Evolutionary conservation across 1,284 basidiomycete species (phyloP), one percentile per base, ranked within the genome.

Genomic region (Naganishia sp.): DNA sequence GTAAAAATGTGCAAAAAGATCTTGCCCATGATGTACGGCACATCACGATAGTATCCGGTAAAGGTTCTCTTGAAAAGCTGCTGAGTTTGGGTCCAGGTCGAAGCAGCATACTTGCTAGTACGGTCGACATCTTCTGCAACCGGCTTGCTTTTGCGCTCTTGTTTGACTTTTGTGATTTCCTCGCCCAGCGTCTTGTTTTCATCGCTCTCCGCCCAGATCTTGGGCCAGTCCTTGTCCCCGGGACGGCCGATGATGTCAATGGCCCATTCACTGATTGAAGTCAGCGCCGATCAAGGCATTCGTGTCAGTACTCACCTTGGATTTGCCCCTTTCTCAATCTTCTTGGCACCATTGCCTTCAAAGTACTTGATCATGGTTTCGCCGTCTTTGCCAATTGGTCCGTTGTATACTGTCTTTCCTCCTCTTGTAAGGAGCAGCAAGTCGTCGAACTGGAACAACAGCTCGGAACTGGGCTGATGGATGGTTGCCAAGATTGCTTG

Each of bases 361-460:
- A 84, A 82, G 75, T 84, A 84, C 0, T 78, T 75, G 53, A 80
- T 77, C 39, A 84, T 73, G 21, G 77, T 74, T 48, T 77, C 69
- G 9, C 77, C 78, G 65, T 82, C 79, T 53, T 76, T 55, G 33
- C 63, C 63, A 10, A 82, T 78, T 16, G 76, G 66, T 49, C 71
- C 66, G 70, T 68, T 70, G 76, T 83, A 84, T 3, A 83, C 81
- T 21, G 80, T 81, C 70, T 81, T 76, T 7, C 82, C 82, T 16
- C 82, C 83, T n/a, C 70, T 67, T 46, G 78, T 73, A 44, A 82
- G 71, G 13, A 82, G 74, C 6, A 84, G 75, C 23, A 85, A 73
- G 25, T 82, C 77, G 70, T 84, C 83, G 68, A 81, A 80, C 65
- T 75, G 75, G 68, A 80, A 64, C 45, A 76, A 75, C 7, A 76